Evolutionary conservation across 2,329 filamentous ascomycete genomes (phyloP), one percentile per base, ranked within the genome.

Genomic region (Aspergillus japonicus): DNA sequence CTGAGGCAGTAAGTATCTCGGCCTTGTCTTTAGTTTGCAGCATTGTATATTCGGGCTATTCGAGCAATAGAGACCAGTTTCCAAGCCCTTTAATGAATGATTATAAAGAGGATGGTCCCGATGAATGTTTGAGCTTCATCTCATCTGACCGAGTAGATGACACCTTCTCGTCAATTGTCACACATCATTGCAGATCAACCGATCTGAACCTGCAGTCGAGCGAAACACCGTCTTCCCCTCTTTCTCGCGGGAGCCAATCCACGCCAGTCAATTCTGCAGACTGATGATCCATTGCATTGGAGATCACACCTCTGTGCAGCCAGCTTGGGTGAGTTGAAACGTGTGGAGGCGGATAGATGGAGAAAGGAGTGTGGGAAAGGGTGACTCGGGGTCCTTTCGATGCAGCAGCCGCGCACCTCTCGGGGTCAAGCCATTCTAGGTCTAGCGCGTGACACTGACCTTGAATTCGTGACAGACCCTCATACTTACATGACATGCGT

Each of bases 361-460:
- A 21, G 54, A 31, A 6, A 48, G 56, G 29, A 35, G 52, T 52
- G 58, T 54, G 59, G 59, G 61, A 58, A 57, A 62, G 57, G 23
- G 54, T 54, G 62, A 61, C 14, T 42, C 12, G 31, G 19, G 33
- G n/a, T 21, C 23, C 33, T 12, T 16, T 42, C 51, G 21, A 53
- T 39, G 21, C 24, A 24, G 21, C 24, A 24, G 39, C 31, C 33
- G 51, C 39, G 51, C 52, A 24, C 35, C 39, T 57, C 12, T 44
- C 39, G 39, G 39, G 47, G 14, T 29, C 61, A 63, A 60, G 33
- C 57, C 21, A 2, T 4, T 39, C 26, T 39, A 1, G 55, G 60
- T 21, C 39, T 63, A 64, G 58, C 16, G 54, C 39, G 62, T 66
- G 60, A 61, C 60, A 62, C 56, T 62, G 58, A 62, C 60, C 58